Percentiles rank a stretch among this genome's conserved stretches.
phyloP scores from a whole-genome alignment of 2,329 filamentous ascomycete genomes.

The Dactylellina sp. region DNA sequence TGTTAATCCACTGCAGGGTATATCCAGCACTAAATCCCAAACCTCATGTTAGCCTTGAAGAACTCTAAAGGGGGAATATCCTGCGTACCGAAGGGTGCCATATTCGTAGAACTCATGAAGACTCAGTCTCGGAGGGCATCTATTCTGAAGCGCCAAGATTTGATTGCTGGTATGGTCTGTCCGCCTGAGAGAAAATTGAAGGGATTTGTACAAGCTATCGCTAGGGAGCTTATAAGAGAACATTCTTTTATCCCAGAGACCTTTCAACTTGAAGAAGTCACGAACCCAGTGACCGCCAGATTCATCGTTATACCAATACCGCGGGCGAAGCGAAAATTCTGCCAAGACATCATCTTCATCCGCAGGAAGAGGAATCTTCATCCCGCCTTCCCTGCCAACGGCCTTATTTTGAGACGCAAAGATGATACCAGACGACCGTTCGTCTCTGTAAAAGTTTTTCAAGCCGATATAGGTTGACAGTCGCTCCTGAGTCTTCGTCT shows the following conservation, averaged over 20 bases:
- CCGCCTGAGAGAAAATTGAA: constrained; percentile 60
- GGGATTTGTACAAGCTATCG: constrained; percentile 53
- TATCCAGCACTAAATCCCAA: constrained; percentile 66
- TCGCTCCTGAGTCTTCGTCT: constrained; percentile 27
- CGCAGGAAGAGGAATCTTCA: constrained; percentile 59
- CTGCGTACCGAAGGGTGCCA: constrained; percentile 58
- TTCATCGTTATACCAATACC: constrained; percentile 62
- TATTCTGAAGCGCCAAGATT: constrained; percentile 67
- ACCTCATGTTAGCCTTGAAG: constrained; percentile 36
- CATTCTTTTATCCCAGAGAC: constrained; percentile 42
- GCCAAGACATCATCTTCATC: constrained; percentile 65
- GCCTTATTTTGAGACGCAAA: constrained; percentile 64
- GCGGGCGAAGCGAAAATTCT: constrained; percentile 65
- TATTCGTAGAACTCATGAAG: constrained; percentile 70
- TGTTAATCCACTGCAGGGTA: constrained; percentile 70
- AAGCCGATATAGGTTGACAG: constrained; percentile 36
- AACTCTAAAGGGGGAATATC: no score
- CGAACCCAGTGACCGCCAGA: constrained; percentile 57
- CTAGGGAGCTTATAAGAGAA: constrained; percentile 66
- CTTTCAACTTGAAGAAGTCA: constrained; percentile 57
- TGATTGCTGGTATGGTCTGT: constrained; percentile 66
- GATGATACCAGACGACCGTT: constrained; percentile 58
- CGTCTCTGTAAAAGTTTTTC: constrained; percentile 26
- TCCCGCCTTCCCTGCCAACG: constrained; percentile 63
- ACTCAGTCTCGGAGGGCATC: constrained; percentile 67